Conservation (phyloP, 2,329 filamentous ascomycete species). For the Xylariaceae sp. region DNA sequence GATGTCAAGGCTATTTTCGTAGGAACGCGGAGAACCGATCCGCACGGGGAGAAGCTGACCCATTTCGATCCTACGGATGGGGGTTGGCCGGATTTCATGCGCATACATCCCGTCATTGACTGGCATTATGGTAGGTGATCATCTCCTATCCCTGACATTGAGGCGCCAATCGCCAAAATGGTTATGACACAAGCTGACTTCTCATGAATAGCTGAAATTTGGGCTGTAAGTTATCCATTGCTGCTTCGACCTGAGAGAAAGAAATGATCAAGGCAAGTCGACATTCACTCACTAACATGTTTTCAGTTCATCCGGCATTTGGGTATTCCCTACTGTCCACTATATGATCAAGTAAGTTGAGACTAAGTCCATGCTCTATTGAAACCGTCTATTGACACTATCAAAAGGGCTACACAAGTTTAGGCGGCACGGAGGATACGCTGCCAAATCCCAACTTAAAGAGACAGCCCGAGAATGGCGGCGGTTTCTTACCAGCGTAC, state of each 20-base stretch:
- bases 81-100: slow-evolving; percentile 89
- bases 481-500: slow-evolving; percentile 65
- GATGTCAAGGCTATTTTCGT: slow-evolving; percentile 75
- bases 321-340: slow-evolving; percentile 72
- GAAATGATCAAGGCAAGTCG: background rate
- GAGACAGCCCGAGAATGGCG: slow-evolving; percentile 25
- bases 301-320: slow-evolving; percentile 71
- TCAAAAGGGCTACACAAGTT: slow-evolving; percentile 69
- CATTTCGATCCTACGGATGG: slow-evolving; percentile 84
- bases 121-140: slow-evolving; percentile 87
- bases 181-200: slow-evolving; percentile 10
- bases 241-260: background rate
- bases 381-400: slow-evolving; percentile 4
- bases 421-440: slow-evolving; percentile 88
- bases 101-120: slow-evolving; percentile 91
- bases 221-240: slow-evolving; percentile 16
- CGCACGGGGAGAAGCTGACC: slow-evolving; percentile 72
- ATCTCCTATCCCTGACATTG: too few relatives aligned
- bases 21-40: slow-evolving; percentile 85
- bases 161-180: background rate
- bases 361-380: background rate
- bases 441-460: slow-evolving; percentile 76
- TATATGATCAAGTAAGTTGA: slow-evolving; percentile 60
- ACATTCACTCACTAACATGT: slow-evolving; percentile 6
- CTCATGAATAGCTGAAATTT: slow-evolving; percentile 17